Conservation (phyloP, 1,139 yeast genomes). For the Suzukiozyma palmioleophila region DNA sequence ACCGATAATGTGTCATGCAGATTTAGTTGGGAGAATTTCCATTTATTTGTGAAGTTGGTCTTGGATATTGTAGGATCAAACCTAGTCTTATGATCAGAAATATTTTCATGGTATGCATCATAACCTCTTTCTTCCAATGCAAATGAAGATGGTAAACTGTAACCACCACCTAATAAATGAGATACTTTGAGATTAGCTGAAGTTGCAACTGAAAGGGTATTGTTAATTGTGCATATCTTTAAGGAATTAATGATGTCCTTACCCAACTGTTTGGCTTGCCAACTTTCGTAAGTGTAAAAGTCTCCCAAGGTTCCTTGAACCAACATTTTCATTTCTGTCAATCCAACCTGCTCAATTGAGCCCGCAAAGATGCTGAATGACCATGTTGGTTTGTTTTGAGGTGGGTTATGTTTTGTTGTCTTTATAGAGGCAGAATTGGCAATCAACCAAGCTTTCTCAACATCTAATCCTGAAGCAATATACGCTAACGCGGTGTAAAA, state of each 20-base stretch:
- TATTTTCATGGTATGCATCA: slow-evolving; percentile 23
- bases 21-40: slow-evolving; percentile 25
- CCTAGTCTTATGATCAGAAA: slow-evolving; percentile 29
- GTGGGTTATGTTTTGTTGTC: slow-evolving; percentile 21
- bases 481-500: slow-evolving; percentile 27
- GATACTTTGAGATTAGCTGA: slow-evolving; percentile 29
- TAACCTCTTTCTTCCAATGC: slow-evolving; percentile 17
- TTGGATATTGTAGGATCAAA: slow-evolving; percentile 31
- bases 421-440: slow-evolving; percentile 19
- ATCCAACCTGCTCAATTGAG: slow-evolving; percentile 38
- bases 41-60: slow-evolving; percentile 31
- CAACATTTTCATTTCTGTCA: slow-evolving; percentile 36
- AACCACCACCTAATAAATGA: slow-evolving; percentile 24
- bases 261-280: slow-evolving; percentile 18
- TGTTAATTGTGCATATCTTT: not conserved
- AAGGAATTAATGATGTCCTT: slow-evolving; percentile 6
- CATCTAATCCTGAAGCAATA: slow-evolving; percentile 27
- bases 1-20: slow-evolving; percentile 23
- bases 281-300: slow-evolving; percentile 23
- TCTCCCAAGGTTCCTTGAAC: slow-evolving; percentile 27
- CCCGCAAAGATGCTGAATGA: slow-evolving; percentile 28
- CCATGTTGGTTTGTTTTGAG: slow-evolving; percentile 23
- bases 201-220: slow-evolving; percentile 25
- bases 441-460: slow-evolving; percentile 11
- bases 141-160: slow-evolving; percentile 32